Base-by-base conservation (phyloP, 768 basidiomycete genomes). In the Lyophyllum atratum region DNA sequence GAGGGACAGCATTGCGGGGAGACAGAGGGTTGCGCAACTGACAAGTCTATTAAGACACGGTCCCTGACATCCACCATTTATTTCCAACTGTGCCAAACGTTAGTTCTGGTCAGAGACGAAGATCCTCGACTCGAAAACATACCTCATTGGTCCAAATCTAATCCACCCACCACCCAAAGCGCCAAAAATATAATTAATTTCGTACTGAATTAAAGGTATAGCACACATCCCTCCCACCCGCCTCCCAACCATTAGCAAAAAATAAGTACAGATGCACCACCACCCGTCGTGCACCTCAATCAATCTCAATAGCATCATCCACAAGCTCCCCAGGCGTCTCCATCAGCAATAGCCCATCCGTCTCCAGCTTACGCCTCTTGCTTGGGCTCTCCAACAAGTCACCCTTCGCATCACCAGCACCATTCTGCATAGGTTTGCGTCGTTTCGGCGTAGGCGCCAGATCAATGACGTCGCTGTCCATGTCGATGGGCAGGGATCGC, bases 341-440 rank as follows among this genome's bases (percentile, higher is more conserved):
- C 68, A 93, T 70, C 63, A 91, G 59, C 31, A 93, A 68, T 44
- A 93, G 64, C 9, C 91, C 92, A 54, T 93, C 90, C 64, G 88
- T 85, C 46, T 93, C 91, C 54, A 92, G 66, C 59, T 75, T 71
- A 55, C 83, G 71, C 64, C 80, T 83, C 73, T 90, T 89, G 64
- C 81, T 87, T 15, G 87, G 87, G 63, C 84, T 86, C 26, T 68
- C 26, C 29, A 5, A 59, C 1, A 68, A 60, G 11, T 68, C 65
- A 46, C 64, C 64, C 26, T 58, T 68, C 52, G 54, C 67, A 54
- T 31, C 25, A 42, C 48, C 19, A 48, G 31, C 49, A 21, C 58
- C 47, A 21, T 63, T 66, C 5, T 55, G 49, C 3, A 63, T 50
- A 11, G 50, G 15, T 62, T 73, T 79, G 1, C 74, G 68, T 49